Percentiles rank a stretch among this genome's conserved stretches.
phyloP scores from a whole-genome alignment of 1,284 basidiomycete species.

The Boletellus deceptivus region DNA sequence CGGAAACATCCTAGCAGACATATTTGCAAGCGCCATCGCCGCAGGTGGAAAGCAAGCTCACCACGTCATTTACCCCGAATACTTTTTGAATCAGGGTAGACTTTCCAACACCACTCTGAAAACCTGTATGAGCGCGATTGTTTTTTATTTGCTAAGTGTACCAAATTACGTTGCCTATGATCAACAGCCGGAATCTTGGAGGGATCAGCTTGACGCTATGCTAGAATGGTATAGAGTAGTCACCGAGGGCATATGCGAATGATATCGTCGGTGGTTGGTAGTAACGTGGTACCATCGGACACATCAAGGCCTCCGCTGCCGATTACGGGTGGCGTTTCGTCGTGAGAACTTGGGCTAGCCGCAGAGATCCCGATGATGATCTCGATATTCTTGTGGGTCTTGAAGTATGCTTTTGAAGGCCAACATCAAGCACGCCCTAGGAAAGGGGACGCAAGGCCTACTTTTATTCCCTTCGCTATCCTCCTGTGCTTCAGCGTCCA shows the following conservation, averaged over 20 bases:
- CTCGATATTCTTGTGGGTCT: too few relatives aligned
- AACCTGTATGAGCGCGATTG: background rate
- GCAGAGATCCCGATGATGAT: too few relatives aligned
- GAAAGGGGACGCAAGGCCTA: too few relatives aligned
- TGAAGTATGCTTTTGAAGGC: too few relatives aligned
- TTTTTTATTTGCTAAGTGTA: rapidly evolving
- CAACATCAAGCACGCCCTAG: too few relatives aligned
- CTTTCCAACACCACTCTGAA: background rate
- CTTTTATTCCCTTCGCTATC: too few relatives aligned
- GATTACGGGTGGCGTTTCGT: too few relatives aligned
- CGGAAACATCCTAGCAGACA: background rate
- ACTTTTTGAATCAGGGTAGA: background rate
- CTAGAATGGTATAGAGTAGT: background rate
- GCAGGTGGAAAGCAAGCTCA: background rate
- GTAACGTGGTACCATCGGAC: too few relatives aligned
- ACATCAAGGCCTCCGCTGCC: too few relatives aligned
- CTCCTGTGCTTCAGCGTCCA: too few relatives aligned
- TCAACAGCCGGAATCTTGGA: background rate
- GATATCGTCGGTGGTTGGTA: background rate
- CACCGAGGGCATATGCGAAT: background rate
- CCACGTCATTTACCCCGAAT: background rate
- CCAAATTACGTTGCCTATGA: background rate
- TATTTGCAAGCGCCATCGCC: background rate
- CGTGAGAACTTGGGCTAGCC: too few relatives aligned
- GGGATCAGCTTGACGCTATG: background rate